Percentiles rank a stretch among this genome's conserved stretches.
phyloP scores from a whole-genome alignment of 345 rosid genomes.

The Dimocarpus longan region DNA sequence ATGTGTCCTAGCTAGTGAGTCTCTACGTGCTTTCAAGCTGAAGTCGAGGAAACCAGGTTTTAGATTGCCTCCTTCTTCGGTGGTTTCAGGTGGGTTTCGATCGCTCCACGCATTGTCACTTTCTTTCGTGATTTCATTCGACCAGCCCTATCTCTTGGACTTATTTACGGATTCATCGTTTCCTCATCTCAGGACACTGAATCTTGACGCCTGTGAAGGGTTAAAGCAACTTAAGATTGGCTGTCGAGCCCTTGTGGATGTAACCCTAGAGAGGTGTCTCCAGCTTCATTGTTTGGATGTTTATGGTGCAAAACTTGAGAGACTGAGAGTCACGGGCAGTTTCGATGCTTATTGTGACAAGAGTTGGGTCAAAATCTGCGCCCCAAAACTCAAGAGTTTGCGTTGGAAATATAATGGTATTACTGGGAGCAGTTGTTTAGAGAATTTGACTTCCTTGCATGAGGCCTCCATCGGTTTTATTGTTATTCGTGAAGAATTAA shows the following conservation, averaged over 20 bases:
- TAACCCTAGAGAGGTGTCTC: constrained; percentile 54
- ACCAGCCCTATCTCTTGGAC: constrained; percentile 55
- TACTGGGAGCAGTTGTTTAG: constrained; percentile 36
- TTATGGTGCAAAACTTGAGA: constrained; percentile 42
- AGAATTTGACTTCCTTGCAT: constrained; percentile 43
- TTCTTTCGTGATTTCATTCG: constrained; percentile 48
- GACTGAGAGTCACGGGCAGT: constrained; percentile 56
- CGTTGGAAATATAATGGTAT: constrained; percentile 59
- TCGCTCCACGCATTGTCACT: constrained; percentile 56
- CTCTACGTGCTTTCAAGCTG: constrained; percentile 51
- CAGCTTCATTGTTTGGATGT: constrained; percentile 60
- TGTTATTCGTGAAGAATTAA: constrained; percentile 34
- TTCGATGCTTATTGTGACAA: constrained; percentile 45
- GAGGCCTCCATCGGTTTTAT: constrained; percentile 57
- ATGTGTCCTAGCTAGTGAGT: constrained; percentile 53
- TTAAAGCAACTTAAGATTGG: constrained; percentile 57
- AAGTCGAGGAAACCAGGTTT: constrained; percentile 70
- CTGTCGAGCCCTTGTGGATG: constrained; percentile 57
- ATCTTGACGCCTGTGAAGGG: constrained; percentile 55
- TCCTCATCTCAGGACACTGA: constrained; percentile 55
- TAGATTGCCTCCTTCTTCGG: constrained; percentile 62
- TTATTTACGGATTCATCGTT: constrained; percentile 70
- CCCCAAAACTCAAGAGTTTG: constrained; percentile 44
- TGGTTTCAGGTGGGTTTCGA: constrained; percentile 56
- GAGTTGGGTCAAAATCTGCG: constrained; percentile 58